Base-by-base conservation (phyloP, 2,329 filamentous ascomycete species). In the Fusarium dlaminii region DNA sequence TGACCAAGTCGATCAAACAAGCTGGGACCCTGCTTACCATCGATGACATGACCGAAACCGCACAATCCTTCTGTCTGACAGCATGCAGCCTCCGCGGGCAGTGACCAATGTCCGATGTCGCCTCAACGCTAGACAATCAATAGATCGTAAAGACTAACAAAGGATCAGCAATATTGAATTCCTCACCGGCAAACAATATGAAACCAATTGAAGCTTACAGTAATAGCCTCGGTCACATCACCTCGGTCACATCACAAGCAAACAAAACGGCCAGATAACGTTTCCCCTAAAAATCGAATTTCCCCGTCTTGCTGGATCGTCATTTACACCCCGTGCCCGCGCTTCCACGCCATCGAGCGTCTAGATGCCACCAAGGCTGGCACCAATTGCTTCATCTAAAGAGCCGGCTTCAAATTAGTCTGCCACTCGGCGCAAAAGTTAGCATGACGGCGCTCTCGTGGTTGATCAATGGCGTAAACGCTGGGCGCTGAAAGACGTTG, bases 341-440 rank as follows among this genome's bases (percentile, higher is more conserved):
- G 55, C 49, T 52, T 52, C 63, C 43, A 65, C 75, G 56, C 64
- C 66, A 52, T 70, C 69, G 64, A 61, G 55, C 60, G 49, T 76
- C 68, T 73, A 64, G 69, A 72, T 70, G 75, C 42, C 68, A 63
- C 73, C 70, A 61, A 66, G 39, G 59, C 68, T 60, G 49, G 54
- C 65, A 40, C 69, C 58, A 59, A 67, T 69, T 62, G 71, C 71
- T 68, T 74, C 71, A 72, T 48, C 36, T 56, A 39, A 43, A 40
- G 54, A 56, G 64, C 60, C 55, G 63, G 58, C 63, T 69, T 62
- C 69, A 65, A 64, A 61, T 70, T 77, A 75, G 76, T 68, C 61
- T 71, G 59, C 30, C 64, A 70, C 46, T 55, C 27, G 65, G 71
- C 60, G 68, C 59, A 70, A 56, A 62, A 64, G 62, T 75, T 67